Evolutionary conservation across 352 stramenopile genomes (phyloP), one percentile per base, ranked within the genome.

Genomic region (Globisporangium lucens): DNA sequence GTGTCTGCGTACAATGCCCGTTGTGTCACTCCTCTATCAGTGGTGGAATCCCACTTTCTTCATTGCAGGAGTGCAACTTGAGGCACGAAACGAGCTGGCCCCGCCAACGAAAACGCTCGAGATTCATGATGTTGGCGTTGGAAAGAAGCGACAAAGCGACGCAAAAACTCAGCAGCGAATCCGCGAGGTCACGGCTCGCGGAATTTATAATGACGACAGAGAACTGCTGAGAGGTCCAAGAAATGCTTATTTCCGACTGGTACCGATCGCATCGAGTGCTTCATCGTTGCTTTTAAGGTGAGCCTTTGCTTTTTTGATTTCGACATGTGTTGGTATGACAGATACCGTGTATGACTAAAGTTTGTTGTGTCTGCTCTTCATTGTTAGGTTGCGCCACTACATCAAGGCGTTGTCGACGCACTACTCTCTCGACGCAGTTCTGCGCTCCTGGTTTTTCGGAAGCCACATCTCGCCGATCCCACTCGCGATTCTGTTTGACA

Each of bases 1-100:
- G 4, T n/a, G 56, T 6, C 53, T 93, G 24, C 82, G 74, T 24
- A 72, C 73, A 2, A n/a, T 91, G 0, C 82, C 84, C 0, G 2
- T 89, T 7, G 79, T 77, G 10, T 83, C 83, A 8, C 49, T 93
- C 9, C 6, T 77, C 5, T 77, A 88, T 63, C 74, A 82, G 1
- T 29, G 74, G 3, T 74, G 72, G 62, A 61, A 74, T 47, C 76
- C 80, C 13, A 29, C 43, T 20, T 79, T 75, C 35, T 89, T 89
- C 52, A 47, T 82, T 24, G 41, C 72, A 3, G 74, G 73, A 35
- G 72, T 78, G 63, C n/a, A 29, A 33, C 33, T 78, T 58, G 64
- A 75, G 27, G 7, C 47, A 10, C 24, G 65, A n/a, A 2, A 61
- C 66, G 62, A 75, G 29, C 53, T 75, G 24, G 7, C 60, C 2